Percentiles rank a stretch among this genome's conserved stretches.
Conservation (phyloP, 2,329 filamentous ascomycete species). For the Verticillium klebahnii region DNA sequence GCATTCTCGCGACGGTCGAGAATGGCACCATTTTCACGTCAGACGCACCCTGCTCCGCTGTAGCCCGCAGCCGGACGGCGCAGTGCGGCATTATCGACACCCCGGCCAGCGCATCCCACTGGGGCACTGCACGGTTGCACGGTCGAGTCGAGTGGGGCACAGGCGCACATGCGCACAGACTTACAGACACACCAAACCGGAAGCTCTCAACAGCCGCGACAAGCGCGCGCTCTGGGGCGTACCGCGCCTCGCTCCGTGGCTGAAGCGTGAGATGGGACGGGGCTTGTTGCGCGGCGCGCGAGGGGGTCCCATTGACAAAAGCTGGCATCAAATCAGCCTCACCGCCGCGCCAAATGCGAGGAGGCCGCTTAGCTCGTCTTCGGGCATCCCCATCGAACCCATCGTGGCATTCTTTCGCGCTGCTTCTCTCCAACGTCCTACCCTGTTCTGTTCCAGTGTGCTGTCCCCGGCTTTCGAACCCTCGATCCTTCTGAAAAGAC, state of each 20-base stretch:
- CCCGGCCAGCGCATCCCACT: background rate
- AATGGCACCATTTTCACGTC: background rate
- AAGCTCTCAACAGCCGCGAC: background rate
- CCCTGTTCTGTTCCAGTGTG: background rate
- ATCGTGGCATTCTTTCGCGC: background rate
- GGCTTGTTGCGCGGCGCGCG: background rate
- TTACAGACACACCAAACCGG: background rate
- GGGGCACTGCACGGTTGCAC: background rate
- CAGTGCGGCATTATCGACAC: background rate
- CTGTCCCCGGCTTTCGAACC: background rate
- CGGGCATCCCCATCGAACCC: background rate
- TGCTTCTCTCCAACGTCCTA: background rate
- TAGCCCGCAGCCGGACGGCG: background rate
- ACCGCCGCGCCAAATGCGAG: background rate
- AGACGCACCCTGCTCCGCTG: background rate
- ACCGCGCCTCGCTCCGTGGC: background rate
- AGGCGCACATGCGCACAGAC: background rate
- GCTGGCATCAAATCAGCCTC: background rate
- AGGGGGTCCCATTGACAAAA: too few relatives aligned
- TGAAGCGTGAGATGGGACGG: background rate
- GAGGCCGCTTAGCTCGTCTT: background rate
- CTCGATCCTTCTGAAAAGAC: background rate
- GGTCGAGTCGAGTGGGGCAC: background rate
- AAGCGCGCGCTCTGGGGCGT: background rate
- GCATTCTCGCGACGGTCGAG: background rate